Conservation (phyloP, 2,329 filamentous ascomycete genomes). For the Plectosphaerella sp. region DNA sequence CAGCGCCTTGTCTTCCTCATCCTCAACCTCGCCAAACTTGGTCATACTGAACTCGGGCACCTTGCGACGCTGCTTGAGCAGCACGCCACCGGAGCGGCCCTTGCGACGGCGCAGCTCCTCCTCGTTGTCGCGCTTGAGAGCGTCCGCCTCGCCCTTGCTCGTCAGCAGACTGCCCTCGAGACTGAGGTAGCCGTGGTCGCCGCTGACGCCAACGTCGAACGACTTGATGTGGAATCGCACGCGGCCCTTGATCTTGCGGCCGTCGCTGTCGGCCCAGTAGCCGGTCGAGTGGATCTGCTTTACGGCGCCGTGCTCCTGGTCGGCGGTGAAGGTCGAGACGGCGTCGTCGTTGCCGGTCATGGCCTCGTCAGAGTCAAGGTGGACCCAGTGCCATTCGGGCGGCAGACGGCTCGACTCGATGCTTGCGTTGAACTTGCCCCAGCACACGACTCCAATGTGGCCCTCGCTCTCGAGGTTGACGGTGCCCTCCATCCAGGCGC, state of each 20-base stretch:
- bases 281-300: conserved; percentile 53
- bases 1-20: conserved; percentile 31
- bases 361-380: conserved; percentile 39
- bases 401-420: conserved; percentile 77
- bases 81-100: conserved; percentile 11
- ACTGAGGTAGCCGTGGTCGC: conserved; percentile 73
- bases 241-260: conserved; percentile 64
- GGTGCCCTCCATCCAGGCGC: conserved; percentile 71
- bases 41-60: conserved; percentile 55
- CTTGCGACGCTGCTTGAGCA: conserved; percentile 25
- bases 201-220: conserved; percentile 74
- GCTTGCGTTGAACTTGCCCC: conserved; percentile 87
- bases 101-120: conserved; percentile 36
- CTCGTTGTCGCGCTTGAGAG: conserved; percentile 42
- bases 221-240: conserved; percentile 77
- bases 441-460: conserved; percentile 83
- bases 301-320: conserved; percentile 48
- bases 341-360: conserved; percentile 15
- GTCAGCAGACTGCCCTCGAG: conserved; percentile 84
- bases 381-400: conserved; percentile 73
- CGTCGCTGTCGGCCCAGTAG: conserved; percentile 71
- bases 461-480: conserved; percentile 86
- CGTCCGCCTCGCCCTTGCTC: conserved; percentile 58
- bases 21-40: conserved; percentile 43
- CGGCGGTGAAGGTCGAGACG: conserved; percentile 33